Evolutionary conservation across 2,329 filamentous ascomycete genomes (phyloP).

Genomic region (Neospermospora avenae): DNA sequence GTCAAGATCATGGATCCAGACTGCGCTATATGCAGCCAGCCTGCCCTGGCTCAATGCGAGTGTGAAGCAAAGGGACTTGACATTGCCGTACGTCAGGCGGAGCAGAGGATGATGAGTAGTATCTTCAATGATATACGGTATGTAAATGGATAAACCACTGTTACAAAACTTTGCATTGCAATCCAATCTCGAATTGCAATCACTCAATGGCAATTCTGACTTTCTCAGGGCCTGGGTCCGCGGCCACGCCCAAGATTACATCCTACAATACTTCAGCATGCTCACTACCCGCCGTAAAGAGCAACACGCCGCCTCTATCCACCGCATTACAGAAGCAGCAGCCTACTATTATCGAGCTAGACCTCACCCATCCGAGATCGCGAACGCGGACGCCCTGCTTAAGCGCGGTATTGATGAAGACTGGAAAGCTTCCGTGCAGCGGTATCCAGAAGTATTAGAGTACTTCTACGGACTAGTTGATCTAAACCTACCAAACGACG

Average conservation of each 20-base stretch:
- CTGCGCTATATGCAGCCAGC: constrained; percentile 63
- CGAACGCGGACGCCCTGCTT: constrained; percentile 60
- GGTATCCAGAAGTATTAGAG: constrained; percentile 77
- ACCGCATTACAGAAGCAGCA: constrained; percentile 52
- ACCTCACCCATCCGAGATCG: constrained; percentile 60
- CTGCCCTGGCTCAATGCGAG: constrained; percentile 56
- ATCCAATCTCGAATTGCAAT: not conserved
- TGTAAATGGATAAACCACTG: no score
- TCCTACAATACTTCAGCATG: constrained; percentile 61
- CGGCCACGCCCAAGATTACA: constrained; percentile 63
- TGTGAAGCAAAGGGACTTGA: constrained; percentile 66
- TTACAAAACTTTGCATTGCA: no score
- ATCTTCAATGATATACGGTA: constrained; percentile 64
- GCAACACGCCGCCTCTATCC: constrained; percentile 52
- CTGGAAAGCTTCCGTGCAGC: constrained; percentile 71
- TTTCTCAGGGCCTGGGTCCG: constrained; percentile 57
- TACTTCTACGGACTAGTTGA: constrained; percentile 74
- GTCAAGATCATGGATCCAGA: constrained; percentile 65
- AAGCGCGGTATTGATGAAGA: constrained; percentile 76
- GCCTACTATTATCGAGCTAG: constrained; percentile 55
- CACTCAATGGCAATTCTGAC: not conserved
- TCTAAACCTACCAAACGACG: constrained; percentile 60
- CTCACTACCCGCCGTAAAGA: constrained; percentile 60
- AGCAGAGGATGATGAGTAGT: constrained; percentile 59
- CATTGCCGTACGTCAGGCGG: constrained; percentile 59